These are phyloP conservation scores for Boletus rufocinnamomeus DNA, from an alignment of 768 basidiomycete species.

Conservation along the genomic window DNA sequence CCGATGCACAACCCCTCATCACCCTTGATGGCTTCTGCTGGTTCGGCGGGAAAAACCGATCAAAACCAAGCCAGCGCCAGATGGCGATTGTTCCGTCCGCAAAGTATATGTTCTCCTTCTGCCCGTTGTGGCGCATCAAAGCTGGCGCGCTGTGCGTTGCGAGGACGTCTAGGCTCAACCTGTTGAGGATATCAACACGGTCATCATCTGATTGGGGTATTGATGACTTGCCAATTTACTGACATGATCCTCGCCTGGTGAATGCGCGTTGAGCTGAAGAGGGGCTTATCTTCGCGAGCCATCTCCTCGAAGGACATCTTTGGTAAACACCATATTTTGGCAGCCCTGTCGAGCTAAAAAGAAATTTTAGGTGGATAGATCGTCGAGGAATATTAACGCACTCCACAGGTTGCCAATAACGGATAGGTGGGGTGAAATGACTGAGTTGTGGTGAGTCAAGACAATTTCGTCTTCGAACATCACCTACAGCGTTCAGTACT, in stretches of 20 bases:
- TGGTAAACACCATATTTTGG: slow-evolving; percentile 75
- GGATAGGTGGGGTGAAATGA: slow-evolving; percentile 68
- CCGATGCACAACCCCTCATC: slow-evolving; percentile 61
- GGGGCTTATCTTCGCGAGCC: slow-evolving; percentile 69
- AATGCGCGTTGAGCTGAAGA: slow-evolving; percentile 67
- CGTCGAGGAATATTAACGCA: slow-evolving; percentile 36
- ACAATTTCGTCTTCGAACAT: background rate
- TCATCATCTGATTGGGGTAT: background rate
- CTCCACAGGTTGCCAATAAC: slow-evolving; percentile 76
- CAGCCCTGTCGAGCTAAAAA: slow-evolving; percentile 63
- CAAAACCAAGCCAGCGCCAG: slow-evolving; percentile 69
- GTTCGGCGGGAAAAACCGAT: slow-evolving; percentile 62
- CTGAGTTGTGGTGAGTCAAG: slow-evolving; percentile 36
- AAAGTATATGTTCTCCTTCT: slow-evolving; percentile 28
- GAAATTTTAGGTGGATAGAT: background rate
- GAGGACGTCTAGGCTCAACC: slow-evolving; percentile 59
- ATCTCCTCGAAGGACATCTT: slow-evolving; percentile 39
- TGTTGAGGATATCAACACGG: slow-evolving; percentile 27
- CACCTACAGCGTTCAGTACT: slow-evolving; percentile 61
- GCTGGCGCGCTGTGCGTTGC: slow-evolving; percentile 56
- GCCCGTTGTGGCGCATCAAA: slow-evolving; percentile 39
- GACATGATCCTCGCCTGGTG: slow-evolving; percentile 68
- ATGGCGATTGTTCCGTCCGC: slow-evolving; percentile 56
- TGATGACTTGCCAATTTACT: slow-evolving; percentile 53
- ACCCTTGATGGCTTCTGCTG: slow-evolving; percentile 36